Percentiles rank a stretch among this genome's conserved stretches.
phyloP scores from a whole-genome alignment of 78 protist genomes.

The Paulinella micropora region DNA sequence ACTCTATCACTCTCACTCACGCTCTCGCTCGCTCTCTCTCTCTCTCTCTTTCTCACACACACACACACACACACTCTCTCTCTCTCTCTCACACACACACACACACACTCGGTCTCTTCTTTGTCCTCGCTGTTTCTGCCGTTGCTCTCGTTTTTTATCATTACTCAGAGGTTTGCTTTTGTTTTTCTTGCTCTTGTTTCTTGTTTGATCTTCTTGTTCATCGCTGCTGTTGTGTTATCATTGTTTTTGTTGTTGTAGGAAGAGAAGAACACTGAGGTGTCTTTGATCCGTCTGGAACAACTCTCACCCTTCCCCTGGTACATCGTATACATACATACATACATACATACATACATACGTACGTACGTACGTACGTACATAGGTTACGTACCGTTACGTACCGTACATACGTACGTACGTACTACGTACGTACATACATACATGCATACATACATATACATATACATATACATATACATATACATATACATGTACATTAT shows the following conservation, averaged over 20 bases:
- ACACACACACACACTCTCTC: background rate
- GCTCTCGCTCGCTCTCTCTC: too few species aligned
- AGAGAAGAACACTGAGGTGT: background rate
- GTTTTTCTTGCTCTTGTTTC: background rate
- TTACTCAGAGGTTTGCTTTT: background rate
- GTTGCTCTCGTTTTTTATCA: background rate
- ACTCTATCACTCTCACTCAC: too few species aligned
- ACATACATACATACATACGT: background rate
- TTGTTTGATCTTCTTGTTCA: background rate
- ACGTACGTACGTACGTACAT: background rate
- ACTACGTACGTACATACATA: background rate
- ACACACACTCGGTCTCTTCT: background rate
- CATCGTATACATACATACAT: background rate
- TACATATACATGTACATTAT: background rate
- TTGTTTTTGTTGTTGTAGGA: too few species aligned
- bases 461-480: background rate
- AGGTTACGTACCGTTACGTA: background rate
- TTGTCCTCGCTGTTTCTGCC: background rate
- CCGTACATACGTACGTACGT: background rate
- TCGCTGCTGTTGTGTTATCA: background rate
- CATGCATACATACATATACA: background rate
- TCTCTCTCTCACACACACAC: background rate
- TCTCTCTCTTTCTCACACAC: too few species aligned
- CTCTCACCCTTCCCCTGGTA: constrained; percentile 8
- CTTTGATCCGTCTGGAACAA: background rate